Evolutionary conservation across 2,329 filamentous ascomycete genomes (phyloP), one percentile per base, ranked within the genome.

Genomic region (Botrytis sinoallii): DNA sequence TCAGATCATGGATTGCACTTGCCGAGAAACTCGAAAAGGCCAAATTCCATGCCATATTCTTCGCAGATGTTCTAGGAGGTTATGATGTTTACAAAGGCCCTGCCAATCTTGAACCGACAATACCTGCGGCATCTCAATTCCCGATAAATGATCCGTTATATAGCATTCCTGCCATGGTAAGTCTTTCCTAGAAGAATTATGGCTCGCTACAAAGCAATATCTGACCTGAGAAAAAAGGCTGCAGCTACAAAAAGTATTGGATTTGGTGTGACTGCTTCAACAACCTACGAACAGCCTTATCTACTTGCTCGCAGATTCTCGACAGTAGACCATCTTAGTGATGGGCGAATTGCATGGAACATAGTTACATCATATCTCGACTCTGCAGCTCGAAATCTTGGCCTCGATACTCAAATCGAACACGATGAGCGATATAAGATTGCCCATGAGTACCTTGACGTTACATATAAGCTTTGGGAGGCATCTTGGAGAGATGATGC

Each of bases 31-130:
- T 91, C 0, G 89, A 91, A 76, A 83, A 85, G 0, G 89, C 87
- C 44, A 89, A 90, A 71, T 90, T 91, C 76, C 88, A 91, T 71
- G 89, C 88, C 18, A 89, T 91, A 52, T 91, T 91, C 80, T 89
- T 92, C 70, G 90, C 90, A 0, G 90, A 92, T 78, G 89, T 91
- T 0, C 84, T 92, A 1, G 89, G 88, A 5, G 89, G 89, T 9
- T 92, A 92, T 78, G 90, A 93, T 82, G 89, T 92, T 7, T 93
- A 92, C 81, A 88, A 89, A 74, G 87, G 89, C 0, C 88, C 88
- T 0, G 81, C 84, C 6, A 90, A 88, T 74, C 84, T 92, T 4
- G 85, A 87, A 4, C 87, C 90, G 0, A 88, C 89, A 0, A 86
- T 91, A 67, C 80, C 85, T 0, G 88, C 89, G 0, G 91, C 89